Evolutionary conservation across 164 flowering plant species (phyloP).

Genomic region (Annona squamosa): DNA sequence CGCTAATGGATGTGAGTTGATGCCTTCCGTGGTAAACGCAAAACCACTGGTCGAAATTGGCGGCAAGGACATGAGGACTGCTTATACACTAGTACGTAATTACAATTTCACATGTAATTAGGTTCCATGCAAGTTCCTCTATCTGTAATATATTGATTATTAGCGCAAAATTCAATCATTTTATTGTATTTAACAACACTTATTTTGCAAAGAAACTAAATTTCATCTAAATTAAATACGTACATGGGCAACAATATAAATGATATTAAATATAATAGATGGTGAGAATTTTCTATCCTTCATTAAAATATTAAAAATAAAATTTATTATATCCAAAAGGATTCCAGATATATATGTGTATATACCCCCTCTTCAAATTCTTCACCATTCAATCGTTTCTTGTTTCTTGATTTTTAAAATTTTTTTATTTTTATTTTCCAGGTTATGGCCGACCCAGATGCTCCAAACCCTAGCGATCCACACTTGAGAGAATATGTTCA

Average conservation of each 20-base stretch:
- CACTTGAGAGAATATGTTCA: constrained; percentile 73
- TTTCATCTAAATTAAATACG: no score
- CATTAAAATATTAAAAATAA: no score
- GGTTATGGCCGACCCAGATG: constrained; percentile 93
- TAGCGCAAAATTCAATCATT: no score
- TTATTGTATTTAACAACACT: no score
- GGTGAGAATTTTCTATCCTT: no score
- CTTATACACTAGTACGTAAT: constrained; percentile 65
- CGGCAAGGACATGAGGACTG: constrained; percentile 69
- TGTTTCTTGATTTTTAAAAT: neutral
- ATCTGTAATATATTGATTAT: no score
- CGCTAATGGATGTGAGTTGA: constrained; percentile 66
- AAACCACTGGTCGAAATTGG: constrained; percentile 64
- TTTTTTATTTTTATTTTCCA: constrained; percentile 13
- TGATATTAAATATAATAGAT: no score
- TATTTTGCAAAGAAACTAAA: no score
- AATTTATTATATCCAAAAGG: no score
- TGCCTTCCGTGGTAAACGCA: constrained; percentile 44
- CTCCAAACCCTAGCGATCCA: constrained; percentile 89
- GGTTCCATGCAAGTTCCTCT: neutral
- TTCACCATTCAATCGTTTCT: constrained; percentile 1
- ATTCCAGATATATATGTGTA: neutral
- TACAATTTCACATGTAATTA: neutral
- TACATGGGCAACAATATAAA: no score
- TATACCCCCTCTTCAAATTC: neutral